Conservation (phyloP, 352 stramenopile species). For the Saprolegnia diclina region DNA sequence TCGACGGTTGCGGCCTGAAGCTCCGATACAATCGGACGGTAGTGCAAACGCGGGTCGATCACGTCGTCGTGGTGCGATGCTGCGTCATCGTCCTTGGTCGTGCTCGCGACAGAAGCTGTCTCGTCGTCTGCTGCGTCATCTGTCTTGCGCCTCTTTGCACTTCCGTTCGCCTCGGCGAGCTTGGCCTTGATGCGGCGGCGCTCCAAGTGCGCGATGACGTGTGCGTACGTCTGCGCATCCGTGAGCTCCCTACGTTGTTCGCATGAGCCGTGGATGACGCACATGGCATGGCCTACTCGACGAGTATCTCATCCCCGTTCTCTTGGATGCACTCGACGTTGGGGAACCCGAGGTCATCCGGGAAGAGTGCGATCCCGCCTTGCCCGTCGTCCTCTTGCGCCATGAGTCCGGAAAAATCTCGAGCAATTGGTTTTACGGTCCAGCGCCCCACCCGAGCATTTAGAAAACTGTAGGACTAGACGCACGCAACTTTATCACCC, state of each 20-base stretch:
- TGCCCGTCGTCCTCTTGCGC: not conserved
- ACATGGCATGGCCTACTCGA: constrained; percentile 44
- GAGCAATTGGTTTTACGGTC: not conserved
- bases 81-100: constrained; percentile 32
- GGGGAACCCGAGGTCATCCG: constrained; percentile 1
- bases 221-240: constrained; percentile 72
- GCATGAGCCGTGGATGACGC: not conserved
- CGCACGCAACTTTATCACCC: not conserved
- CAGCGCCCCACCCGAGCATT: no score
- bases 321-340: constrained; percentile 75
- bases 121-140: constrained; percentile 19
- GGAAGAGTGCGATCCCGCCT: constrained; percentile 8
- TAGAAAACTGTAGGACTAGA: not conserved
- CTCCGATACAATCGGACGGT: constrained; percentile 76
- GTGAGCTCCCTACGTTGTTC: constrained; percentile 60
- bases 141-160: not conserved
- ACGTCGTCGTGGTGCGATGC: constrained; percentile 61
- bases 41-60: constrained; percentile 82
- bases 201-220: constrained; percentile 80
- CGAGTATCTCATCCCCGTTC: constrained; percentile 67
- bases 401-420: not conserved
- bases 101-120: constrained; percentile 25
- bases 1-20: constrained; percentile 72
- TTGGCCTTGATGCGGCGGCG: constrained; percentile 47
- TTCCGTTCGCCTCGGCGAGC: constrained; percentile 31